Percentiles rank a stretch among this genome's conserved stretches.
Evolutionary conservation across 768 basidiomycete genomes (phyloP).

Genomic region (Termitomyces sp.): DNA sequence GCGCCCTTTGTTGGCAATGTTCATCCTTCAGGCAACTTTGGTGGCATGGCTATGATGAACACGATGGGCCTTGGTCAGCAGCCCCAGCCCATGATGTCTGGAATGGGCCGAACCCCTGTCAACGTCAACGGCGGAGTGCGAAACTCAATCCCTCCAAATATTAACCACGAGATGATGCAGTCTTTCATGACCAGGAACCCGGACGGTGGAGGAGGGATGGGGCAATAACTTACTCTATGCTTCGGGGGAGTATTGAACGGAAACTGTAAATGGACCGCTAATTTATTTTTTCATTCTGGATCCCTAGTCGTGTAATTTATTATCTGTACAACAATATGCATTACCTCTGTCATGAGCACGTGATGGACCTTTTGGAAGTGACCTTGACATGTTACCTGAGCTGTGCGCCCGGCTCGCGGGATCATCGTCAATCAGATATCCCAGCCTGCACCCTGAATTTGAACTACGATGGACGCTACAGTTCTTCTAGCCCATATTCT

Average conservation of each 20-base stretch:
- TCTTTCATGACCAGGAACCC: slow-evolving; percentile 35
- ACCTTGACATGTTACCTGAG: not conserved
- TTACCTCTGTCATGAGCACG: not conserved
- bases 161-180: slow-evolving; percentile 37
- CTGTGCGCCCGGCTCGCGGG: not conserved
- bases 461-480: slow-evolving; percentile 10
- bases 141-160: slow-evolving; percentile 16
- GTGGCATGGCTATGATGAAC: slow-evolving; percentile 18
- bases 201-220: slow-evolving; percentile 10
- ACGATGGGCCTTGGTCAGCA: slow-evolving; percentile 16
- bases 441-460: not conserved
- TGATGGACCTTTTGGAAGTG: not conserved
- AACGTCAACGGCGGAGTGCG: slow-evolving; percentile 10
- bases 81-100: slow-evolving; percentile 16
- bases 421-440: no score
- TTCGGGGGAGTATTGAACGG: not conserved
- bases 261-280: not conserved
- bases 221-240: not conserved
- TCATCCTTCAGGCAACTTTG: slow-evolving; percentile 5
- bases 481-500: slow-evolving; percentile 37
- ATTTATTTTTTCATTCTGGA: slow-evolving; percentile 6
- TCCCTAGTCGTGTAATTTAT: slow-evolving; percentile 1
- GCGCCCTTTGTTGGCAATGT: slow-evolving; percentile 10
- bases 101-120: slow-evolving; percentile 14
- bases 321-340: not conserved